These are phyloP conservation scores for Pisolithus tinctorius DNA, from an alignment of 768 basidiomycete species.

Conservation along the genomic window DNA sequence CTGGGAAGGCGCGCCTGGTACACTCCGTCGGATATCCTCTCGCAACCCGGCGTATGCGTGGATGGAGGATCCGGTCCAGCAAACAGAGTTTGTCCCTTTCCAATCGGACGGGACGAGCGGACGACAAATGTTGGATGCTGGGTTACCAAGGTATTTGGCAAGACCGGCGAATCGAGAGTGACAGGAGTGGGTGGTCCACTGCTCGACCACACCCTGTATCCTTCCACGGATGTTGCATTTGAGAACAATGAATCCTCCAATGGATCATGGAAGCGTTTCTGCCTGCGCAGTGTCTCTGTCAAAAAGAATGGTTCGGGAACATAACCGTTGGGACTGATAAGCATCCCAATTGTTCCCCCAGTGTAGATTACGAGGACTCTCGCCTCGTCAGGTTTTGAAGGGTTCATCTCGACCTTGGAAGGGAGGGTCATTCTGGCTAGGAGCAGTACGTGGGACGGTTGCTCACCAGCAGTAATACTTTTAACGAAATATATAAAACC, in stretches of 20 bases:
- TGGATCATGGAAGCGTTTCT: constrained; percentile 90
- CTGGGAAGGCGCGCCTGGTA: constrained; percentile 73
- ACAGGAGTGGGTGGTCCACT: constrained; percentile 53
- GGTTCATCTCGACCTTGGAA: constrained; percentile 36
- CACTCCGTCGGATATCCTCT: constrained; percentile 50
- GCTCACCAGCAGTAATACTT: neutral
- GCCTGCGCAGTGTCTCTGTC: constrained; percentile 75
- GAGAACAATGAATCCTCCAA: constrained; percentile 82
- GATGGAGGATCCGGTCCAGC: constrained; percentile 20
- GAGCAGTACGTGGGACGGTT: no score
- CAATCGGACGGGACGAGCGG: constrained; percentile 65
- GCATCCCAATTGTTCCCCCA: constrained; percentile 87
- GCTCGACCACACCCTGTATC: constrained; percentile 70
- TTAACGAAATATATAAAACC: no score
- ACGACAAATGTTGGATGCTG: constrained; percentile 45
- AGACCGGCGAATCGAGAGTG: constrained; percentile 5
- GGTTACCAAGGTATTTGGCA: constrained; percentile 9
- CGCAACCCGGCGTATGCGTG: constrained; percentile 30
- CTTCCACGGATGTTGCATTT: constrained; percentile 68
- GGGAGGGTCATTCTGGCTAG: neutral
- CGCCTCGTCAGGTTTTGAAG: constrained; percentile 54
- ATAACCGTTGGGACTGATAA: constrained; percentile 68
- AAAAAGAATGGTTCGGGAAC: constrained; percentile 85
- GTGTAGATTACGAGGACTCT: constrained; percentile 86
- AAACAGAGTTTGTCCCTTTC: constrained; percentile 33